A percentile compares a stretch with the other conserved stretches of the same genome.
These are phyloP conservation scores for Pilobolus umbonatus DNA, from an alignment of 192 early-diverging fungal genomes.

Conservation along the genomic window DNA sequence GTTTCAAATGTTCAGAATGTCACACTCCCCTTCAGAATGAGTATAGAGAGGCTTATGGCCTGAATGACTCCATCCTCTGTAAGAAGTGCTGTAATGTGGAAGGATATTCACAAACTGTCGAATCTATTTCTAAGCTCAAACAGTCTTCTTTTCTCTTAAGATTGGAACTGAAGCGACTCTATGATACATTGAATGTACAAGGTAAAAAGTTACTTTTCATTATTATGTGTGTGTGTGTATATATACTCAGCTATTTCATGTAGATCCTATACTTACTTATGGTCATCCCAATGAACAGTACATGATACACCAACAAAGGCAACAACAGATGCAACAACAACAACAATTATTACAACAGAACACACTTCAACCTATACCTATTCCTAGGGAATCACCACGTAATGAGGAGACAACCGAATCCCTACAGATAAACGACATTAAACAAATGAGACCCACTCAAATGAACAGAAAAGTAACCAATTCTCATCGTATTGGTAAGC, in stretches of 20 bases:
- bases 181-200: slow-evolving; percentile 59
- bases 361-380: background rate
- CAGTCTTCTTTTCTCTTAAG: slow-evolving; percentile 90
- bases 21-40: slow-evolving; percentile 14
- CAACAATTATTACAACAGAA: background rate
- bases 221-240: no score
- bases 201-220: no score
- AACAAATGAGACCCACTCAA: slow-evolving; percentile 54
- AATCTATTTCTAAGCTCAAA: slow-evolving; percentile 79
- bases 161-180: slow-evolving; percentile 77
- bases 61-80: slow-evolving; percentile 19
- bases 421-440: slow-evolving; percentile 51
- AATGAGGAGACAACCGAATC: slow-evolving; percentile 2
- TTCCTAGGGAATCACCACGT: background rate
- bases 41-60: slow-evolving; percentile 13
- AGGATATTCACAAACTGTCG: slow-evolving; percentile 40
- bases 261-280: no score
- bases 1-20: slow-evolving; percentile 75
- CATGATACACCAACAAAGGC: background rate
- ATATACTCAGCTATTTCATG: no score
- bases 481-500: slow-evolving; percentile 40
- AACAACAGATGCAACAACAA: background rate
- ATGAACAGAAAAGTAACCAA: slow-evolving; percentile 24
- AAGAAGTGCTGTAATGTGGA: slow-evolving; percentile 20
- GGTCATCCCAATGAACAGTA: no score